Conservation (phyloP, 192 early-diverging fungal species). For the Umbelopsis isabellina region DNA sequence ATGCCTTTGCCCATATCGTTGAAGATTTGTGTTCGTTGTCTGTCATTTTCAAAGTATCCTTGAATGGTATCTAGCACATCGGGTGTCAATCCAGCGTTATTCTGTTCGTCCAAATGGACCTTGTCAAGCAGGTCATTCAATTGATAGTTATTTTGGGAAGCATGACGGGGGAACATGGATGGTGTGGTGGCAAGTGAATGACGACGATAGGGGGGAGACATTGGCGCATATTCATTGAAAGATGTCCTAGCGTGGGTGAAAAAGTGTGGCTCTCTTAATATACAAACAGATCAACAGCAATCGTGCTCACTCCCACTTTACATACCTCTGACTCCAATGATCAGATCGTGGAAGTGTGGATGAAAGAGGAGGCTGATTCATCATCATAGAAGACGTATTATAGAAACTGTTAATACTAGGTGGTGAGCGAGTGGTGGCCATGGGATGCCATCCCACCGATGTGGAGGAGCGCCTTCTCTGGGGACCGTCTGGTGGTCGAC, state of each 20-base stretch:
- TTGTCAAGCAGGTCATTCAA: conserved; percentile 5
- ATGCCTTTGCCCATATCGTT: conserved; percentile 48
- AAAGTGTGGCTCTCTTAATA: neutral
- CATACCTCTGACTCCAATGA: conserved; percentile 10
- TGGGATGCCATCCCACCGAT: conserved; percentile 13
- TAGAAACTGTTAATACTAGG: neutral
- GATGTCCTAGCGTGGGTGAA: neutral
- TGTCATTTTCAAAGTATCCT: conserved; percentile 44
- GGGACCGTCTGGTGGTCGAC: neutral
- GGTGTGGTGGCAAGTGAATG: conserved; percentile 55
- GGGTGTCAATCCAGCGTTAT: neutral
- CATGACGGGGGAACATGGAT: conserved; percentile 32
- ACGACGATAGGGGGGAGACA: conserved; percentile 39
- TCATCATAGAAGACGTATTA: neutral
- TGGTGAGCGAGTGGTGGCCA: conserved; percentile 14
- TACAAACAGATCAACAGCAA: too few species aligned
- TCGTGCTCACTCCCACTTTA: neutral
- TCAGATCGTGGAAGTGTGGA: conserved; percentile 7
- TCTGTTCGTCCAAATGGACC: neutral
- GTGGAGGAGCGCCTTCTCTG: conserved; percentile 14
- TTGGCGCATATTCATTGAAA: conserved; percentile 7
- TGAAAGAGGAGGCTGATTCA: conserved; percentile 15
- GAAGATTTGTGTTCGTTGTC: conserved; percentile 30
- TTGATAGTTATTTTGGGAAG: conserved; percentile 29
- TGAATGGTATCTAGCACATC: conserved; percentile 30